A percentile compares a stretch with the other conserved stretches of the same genome.
These are phyloP conservation scores for Chlorella sp. DNA, from an alignment of 139 green algal species.

Conservation along the genomic window DNA sequence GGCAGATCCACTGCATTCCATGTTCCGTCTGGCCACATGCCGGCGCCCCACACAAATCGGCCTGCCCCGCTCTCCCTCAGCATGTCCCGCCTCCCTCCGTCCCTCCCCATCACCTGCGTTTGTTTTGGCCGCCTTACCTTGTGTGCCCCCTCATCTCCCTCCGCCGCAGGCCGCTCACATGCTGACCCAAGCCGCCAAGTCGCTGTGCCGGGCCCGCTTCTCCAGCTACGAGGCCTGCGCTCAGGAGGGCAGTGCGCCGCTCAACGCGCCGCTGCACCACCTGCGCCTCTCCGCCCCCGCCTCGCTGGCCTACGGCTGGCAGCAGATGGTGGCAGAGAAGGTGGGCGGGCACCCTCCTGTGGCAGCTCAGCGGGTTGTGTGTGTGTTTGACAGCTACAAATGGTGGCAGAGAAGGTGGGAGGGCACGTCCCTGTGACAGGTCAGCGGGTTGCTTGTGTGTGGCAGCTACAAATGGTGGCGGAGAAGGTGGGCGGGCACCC, in stretches of 20 bases:
- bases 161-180: slow-evolving; percentile 42
- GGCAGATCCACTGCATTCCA: background rate
- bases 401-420: no score
- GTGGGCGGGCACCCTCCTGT: background rate
- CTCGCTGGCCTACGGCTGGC: slow-evolving; percentile 14
- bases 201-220: slow-evolving; percentile 44
- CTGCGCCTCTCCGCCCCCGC: slow-evolving; percentile 39
- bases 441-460: no score
- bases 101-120: background rate
- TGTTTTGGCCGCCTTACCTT: background rate
- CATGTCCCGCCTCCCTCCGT: no score
- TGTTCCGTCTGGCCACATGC: background rate
- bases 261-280: slow-evolving; percentile 38
- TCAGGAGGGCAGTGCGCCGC: slow-evolving; percentile 29
- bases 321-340: slow-evolving; percentile 4
- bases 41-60: background rate
- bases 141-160: background rate
- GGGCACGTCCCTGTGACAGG: no score
- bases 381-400: background rate
- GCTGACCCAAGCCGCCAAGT: slow-evolving; percentile 40
- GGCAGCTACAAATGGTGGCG: no score
- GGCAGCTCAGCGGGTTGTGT: no score
- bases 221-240: background rate
- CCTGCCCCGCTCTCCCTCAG: background rate
- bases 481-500: no score